Evolutionary conservation across 768 basidiomycete genomes (phyloP), one percentile per base, ranked within the genome.

Genomic region (Suillus cothurnatus): DNA sequence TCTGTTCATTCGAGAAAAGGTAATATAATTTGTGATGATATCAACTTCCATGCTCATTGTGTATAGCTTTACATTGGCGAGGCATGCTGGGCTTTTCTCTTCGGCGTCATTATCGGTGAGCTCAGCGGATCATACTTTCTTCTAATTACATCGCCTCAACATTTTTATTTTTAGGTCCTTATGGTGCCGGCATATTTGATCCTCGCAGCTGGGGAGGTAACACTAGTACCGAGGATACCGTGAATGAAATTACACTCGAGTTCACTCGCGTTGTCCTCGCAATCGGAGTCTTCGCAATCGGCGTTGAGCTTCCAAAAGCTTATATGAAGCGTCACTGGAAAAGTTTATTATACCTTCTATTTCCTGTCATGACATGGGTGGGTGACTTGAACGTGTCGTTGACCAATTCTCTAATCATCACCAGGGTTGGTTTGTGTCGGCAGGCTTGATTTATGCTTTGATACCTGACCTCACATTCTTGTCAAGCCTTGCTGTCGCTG

Each of bases 201-300:
- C 95, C 95, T 19, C 85, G 88, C 55, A 79, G 83, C 11, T 97
- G 94, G 94, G 88, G 85, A 1, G 76, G 77, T 23, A 79, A 79
- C 6, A 69, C 81, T 61, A n/a, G n/a, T n/a, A n/a, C 53, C 6
- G 81, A 81, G 5, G 79, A 84, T 38, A 71, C 72, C 2, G 80
- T 84, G 14, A 93, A 98, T 77, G 78, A 80, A 28, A 92, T 99
- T 65, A 96, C 94, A 1, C 84, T 99, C 65, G 97, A 99, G 77
- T 72, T 88, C 63, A 95, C 94, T 11, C 86, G 97, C 19, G 89
- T 99, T 64, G 92, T 99, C 53, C 87, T 99, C 38, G 97, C 97
- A 19, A 92, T 99, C 62, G 95, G 95, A 23, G 97, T 99, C 0
- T 99, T 99, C 75, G 97, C 97, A 9, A 94, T 99, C 62, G 97